These are phyloP conservation scores for Colletotrichum godetiae DNA, from an alignment of 2,329 filamentous ascomycete genomes.

Conservation along the genomic window DNA sequence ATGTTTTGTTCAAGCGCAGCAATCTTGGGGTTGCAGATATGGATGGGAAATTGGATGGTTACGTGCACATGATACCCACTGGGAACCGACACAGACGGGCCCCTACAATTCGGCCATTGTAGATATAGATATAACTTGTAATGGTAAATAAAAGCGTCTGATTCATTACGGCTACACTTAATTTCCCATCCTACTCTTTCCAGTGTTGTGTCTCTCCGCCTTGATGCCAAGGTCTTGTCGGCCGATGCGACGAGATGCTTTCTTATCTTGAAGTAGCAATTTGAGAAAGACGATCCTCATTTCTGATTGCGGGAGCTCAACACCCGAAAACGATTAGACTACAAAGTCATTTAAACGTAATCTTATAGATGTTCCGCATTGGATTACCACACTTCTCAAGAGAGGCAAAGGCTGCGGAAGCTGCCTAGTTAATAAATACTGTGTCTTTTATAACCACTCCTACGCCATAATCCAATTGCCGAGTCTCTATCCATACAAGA, in stretches of 20 bases:
- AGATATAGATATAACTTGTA: slow-evolving; percentile 33
- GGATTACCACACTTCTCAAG: no score
- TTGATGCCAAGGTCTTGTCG: no score
- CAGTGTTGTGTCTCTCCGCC: no score
- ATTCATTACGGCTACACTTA: slow-evolving; percentile 7
- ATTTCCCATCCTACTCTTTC: background rate
- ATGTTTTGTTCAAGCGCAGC: background rate
- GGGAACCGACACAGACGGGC: slow-evolving; percentile 33
- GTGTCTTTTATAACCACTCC: no score
- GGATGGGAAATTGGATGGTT: slow-evolving; percentile 29
- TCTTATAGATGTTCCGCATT: no score
- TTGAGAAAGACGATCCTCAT: background rate
- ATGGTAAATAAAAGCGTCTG: slow-evolving; percentile 32
- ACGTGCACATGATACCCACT: slow-evolving; percentile 42
- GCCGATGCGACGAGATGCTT: background rate
- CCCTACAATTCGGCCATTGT: slow-evolving; percentile 28
- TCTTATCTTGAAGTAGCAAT: background rate
- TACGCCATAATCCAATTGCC: background rate
- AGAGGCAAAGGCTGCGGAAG: no score
- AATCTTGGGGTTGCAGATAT: slow-evolving; percentile 18
- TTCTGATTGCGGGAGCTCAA: background rate
- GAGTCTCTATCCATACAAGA: background rate
- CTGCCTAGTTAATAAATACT: no score
- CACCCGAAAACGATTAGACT: background rate
- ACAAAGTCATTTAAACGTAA: no score